phyloP scores from a whole-genome alignment of 2,329 filamentous ascomycete species.

The Ampelomyces quisqualis region DNA sequence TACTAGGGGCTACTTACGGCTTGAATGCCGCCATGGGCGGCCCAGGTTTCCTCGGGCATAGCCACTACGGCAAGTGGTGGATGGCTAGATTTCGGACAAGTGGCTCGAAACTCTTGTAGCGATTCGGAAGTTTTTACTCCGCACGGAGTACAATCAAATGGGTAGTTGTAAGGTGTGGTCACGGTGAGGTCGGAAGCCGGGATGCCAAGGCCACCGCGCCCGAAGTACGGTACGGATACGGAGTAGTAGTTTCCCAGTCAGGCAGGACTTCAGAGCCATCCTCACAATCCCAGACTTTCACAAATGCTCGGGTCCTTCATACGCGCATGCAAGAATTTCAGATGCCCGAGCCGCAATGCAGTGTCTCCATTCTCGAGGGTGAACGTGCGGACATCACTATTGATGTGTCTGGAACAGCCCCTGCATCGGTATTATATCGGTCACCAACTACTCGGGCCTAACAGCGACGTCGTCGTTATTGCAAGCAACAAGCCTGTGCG shows the following conservation, averaged over 20 bases:
- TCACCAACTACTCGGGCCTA: too few relatives aligned
- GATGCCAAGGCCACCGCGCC: constrained; percentile 6
- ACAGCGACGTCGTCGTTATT: too few relatives aligned
- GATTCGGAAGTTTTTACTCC: neutral
- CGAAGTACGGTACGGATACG: too few relatives aligned
- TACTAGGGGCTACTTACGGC: constrained; percentile 12
- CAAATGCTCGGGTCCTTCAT: too few relatives aligned
- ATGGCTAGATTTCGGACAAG: neutral
- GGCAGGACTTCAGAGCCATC: neutral
- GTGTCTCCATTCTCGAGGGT: too few relatives aligned
- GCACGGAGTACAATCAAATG: neutral
- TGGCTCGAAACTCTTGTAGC: neutral
- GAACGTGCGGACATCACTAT: too few relatives aligned
- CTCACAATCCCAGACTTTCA: too few relatives aligned
- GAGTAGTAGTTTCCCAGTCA: neutral
- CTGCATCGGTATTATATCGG: too few relatives aligned
- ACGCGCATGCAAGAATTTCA: too few relatives aligned
- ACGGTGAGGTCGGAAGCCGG: constrained; percentile 2
- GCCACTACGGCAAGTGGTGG: neutral
- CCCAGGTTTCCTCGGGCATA: constrained; percentile 39
- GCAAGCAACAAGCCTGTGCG: too few relatives aligned
- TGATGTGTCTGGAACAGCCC: too few relatives aligned
- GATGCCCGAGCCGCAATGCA: too few relatives aligned
- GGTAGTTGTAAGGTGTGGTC: neutral
- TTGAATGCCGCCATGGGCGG: constrained; percentile 32